phyloP scores from a whole-genome alignment of 306 rosid species.

The Hippophae rhamnoides region DNA sequence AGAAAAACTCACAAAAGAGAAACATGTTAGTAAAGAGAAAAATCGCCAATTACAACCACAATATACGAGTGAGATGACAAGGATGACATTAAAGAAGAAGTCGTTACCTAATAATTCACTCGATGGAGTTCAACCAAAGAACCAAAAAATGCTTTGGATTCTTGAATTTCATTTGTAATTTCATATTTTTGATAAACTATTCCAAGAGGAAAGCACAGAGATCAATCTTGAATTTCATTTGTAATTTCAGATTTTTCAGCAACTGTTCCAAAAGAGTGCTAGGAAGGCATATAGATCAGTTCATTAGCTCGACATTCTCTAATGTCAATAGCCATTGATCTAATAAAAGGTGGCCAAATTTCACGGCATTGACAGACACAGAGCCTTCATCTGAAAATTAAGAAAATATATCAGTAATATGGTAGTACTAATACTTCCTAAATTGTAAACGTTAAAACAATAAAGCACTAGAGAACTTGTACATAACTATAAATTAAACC shows the following conservation, averaged over 20 bases:
- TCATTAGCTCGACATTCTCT: slow-evolving; percentile 42
- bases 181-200: slow-evolving; percentile 7
- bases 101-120: slow-evolving; percentile 1
- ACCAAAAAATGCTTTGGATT: slow-evolving; percentile 13
- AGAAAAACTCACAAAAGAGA: too few species aligned
- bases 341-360: slow-evolving; percentile 30
- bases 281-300: slow-evolving; percentile 49
- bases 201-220: slow-evolving; percentile 36
- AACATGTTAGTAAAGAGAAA: too few species aligned
- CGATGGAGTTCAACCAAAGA: neutral
- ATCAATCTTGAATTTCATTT: slow-evolving; percentile 27
- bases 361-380: slow-evolving; percentile 66
- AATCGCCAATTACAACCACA: too few species aligned
- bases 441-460: slow-evolving; percentile 11
- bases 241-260: slow-evolving; percentile 9
- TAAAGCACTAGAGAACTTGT: neutral
- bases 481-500: slow-evolving; percentile 7
- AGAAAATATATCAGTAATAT: slow-evolving; percentile 8
- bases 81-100: neutral
- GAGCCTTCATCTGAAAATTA: slow-evolving; percentile 60
- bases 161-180: slow-evolving; percentile 12
- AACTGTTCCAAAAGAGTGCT: slow-evolving; percentile 26
- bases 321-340: slow-evolving; percentile 38
- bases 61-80: too few species aligned
- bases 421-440: slow-evolving; percentile 6